Percentiles rank a stretch among this genome's conserved stretches.
These are phyloP conservation scores for Xylaria sp. DNA, from an alignment of 2,329 filamentous ascomycete species.

Conservation along the genomic window DNA sequence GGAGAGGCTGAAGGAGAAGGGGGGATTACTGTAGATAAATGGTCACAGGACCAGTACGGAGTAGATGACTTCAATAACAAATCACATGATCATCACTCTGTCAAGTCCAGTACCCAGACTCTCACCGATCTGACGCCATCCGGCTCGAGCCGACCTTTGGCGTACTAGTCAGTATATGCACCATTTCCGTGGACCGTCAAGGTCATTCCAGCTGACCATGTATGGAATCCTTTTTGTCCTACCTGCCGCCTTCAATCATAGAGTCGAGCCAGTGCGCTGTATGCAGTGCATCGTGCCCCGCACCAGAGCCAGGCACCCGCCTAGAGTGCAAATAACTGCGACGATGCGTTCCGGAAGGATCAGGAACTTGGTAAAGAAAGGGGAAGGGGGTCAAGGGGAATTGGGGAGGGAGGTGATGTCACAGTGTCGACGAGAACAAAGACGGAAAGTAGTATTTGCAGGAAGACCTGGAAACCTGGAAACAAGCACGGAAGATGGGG, in stretches of 20 bases:
- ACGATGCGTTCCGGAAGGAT: slow-evolving; percentile 13
- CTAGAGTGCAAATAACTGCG: neutral
- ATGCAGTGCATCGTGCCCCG: neutral
- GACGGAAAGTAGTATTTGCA: neutral
- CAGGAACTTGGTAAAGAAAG: neutral
- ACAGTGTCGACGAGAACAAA: slow-evolving; percentile 6
- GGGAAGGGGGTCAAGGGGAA: neutral
- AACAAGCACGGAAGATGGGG: neutral
- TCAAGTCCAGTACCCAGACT: neutral
- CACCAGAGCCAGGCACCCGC: neutral
- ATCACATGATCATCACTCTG: slow-evolving; percentile 31
- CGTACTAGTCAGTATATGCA: neutral
- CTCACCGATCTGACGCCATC: slow-evolving; percentile 14
- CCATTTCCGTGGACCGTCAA: slow-evolving; percentile 16
- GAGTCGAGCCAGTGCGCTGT: neutral
- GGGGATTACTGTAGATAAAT: neutral
- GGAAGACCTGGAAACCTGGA: neutral
- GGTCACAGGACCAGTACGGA: slow-evolving; percentile 9
- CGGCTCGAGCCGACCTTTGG: slow-evolving; percentile 1
- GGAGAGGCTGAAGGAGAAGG: neutral
- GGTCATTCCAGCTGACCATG: slow-evolving; percentile 24
- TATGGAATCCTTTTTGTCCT: slow-evolving; percentile 19
- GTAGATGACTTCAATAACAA: slow-evolving; percentile 17
- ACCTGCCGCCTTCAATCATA: slow-evolving; percentile 18
- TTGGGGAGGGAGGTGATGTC: neutral